These are phyloP conservation scores for Colletotrichum navitas DNA, from an alignment of 2,329 filamentous ascomycete species.

Conservation along the genomic window DNA sequence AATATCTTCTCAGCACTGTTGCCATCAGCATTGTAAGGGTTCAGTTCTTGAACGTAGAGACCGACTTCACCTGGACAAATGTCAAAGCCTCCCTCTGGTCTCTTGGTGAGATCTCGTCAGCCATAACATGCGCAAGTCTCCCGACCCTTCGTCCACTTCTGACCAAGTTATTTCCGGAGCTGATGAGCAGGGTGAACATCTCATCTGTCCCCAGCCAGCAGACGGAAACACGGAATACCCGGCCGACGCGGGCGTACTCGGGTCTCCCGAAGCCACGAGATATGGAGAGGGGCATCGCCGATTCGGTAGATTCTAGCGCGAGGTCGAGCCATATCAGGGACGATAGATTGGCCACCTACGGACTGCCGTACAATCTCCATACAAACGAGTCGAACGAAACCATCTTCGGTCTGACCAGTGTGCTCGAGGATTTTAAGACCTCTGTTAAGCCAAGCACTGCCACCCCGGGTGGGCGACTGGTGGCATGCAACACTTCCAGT, in stretches of 20 bases:
- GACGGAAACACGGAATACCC: constrained; percentile 21
- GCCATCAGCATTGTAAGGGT: constrained; percentile 45
- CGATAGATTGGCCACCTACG: constrained; percentile 5
- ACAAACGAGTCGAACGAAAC: constrained; percentile 24
- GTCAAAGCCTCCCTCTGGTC: constrained; percentile 46
- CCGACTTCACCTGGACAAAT: constrained; percentile 45
- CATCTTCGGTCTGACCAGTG: constrained; percentile 33
- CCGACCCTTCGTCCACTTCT: constrained; percentile 46
- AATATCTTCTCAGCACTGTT: constrained; percentile 42
- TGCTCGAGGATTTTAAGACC: constrained; percentile 24
- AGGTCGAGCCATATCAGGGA: constrained; percentile 25
- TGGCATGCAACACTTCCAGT: constrained; percentile 1
- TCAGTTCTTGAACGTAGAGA: constrained; percentile 39
- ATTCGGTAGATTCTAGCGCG: constrained; percentile 19
- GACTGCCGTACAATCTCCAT: constrained; percentile 20
- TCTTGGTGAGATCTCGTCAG: constrained; percentile 45
- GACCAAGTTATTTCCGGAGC: constrained; percentile 26
- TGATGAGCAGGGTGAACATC: constrained; percentile 34
- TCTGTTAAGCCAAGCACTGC: constrained; percentile 16
- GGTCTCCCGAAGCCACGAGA: constrained; percentile 17
- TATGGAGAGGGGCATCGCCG: constrained; percentile 13
- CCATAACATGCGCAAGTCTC: constrained; percentile 45
- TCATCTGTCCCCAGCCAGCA: constrained; percentile 31
- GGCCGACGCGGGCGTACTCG: constrained; percentile 23
- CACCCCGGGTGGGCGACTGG: constrained; percentile 3